Percentiles rank a stretch among this genome's conserved stretches.
Evolutionary conservation across 805 yeast species (phyloP).

Genomic region (Hyphopichia homilentoma): DNA sequence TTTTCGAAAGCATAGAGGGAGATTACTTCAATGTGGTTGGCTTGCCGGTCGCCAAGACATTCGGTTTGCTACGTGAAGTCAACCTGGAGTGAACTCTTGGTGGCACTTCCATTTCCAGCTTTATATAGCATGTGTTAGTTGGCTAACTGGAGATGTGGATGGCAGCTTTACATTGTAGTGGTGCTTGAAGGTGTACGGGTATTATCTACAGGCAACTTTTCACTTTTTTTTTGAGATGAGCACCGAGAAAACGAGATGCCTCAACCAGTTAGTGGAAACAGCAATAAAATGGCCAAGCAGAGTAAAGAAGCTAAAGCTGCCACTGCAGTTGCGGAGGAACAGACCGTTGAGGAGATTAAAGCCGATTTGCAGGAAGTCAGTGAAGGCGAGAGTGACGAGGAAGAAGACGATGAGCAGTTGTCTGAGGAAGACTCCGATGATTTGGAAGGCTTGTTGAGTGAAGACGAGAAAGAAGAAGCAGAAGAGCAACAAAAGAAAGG

Average conservation of each 20-base stretch:
- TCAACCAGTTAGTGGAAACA: no score
- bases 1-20: slow-evolving; percentile 65
- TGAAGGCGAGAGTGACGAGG: slow-evolving; percentile 16
- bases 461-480: slow-evolving; percentile 10
- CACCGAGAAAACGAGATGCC: slow-evolving; percentile 13
- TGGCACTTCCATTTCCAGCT: slow-evolving; percentile 2
- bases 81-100: no score
- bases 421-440: slow-evolving; percentile 6
- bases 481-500: slow-evolving; percentile 21
- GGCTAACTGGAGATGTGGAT: no score
- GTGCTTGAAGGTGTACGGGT: no score
- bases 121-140: no score
- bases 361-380: slow-evolving; percentile 16
- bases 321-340: slow-evolving; percentile 6
- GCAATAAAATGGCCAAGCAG: slow-evolving; percentile 7
- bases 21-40: slow-evolving; percentile 89
- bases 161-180: no score
- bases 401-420: slow-evolving; percentile 16
- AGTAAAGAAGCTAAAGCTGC: slow-evolving; percentile 3
- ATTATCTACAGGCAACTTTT: no score
- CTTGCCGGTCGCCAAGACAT: slow-evolving; percentile 64
- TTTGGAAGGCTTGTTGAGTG: slow-evolving; percentile 21
- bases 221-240: neutral
- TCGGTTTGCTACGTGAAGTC: slow-evolving; percentile 34
- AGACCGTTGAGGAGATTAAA: slow-evolving; percentile 17